Base-by-base conservation (phyloP, 1,139 yeast species). In the Candida sanyaensis region DNA sequence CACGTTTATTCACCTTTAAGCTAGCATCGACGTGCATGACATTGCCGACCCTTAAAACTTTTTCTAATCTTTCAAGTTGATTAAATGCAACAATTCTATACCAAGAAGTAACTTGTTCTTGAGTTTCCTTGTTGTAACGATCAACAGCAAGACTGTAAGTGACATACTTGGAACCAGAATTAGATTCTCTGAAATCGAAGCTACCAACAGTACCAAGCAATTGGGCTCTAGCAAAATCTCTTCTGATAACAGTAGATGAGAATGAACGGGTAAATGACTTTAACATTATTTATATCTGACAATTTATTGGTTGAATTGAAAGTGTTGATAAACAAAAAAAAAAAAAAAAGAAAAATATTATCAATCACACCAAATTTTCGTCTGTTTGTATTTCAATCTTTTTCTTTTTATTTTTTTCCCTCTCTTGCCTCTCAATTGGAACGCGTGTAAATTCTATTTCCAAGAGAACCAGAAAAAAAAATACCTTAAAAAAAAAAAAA, bases 111-210 rank as follows among this genome's bases (percentile, higher is more conserved):
- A 50, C 54, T 1, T 37, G 33, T 43, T 59, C 63, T 47, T 65
- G 67, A 34, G 63, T 70, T 36, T 64, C 68, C 42, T 56, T 62
- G 11, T 72, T 71, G 60, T 55, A 72, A 59, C 67, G 66, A 63
- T 71, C 67, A 32, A 75, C 80, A 10, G 79, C 80, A 51, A 75
- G 69, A 12, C 77, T 67, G 61, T 75, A 75, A 48, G 62, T 66
- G 58, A 73, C 63, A 58, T 66, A 75, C 50, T 69, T 72, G 40
- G 54, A 56, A 34, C 77, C 77, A 47, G 65, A 68, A 48, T 62
- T 66, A 51, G 75, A 66, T 62, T 74, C 78, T 55, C 64, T 70
- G 50, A 64, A 57, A 44, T 65, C 59, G 47, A 75, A 67, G 47
- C 53, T 61, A 13, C 79, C 80, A 23, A 75, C 77, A 28, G 71